These are phyloP conservation scores for Yarrowia deformans DNA, from an alignment of 805 yeast genomes.

Conservation along the genomic window DNA sequence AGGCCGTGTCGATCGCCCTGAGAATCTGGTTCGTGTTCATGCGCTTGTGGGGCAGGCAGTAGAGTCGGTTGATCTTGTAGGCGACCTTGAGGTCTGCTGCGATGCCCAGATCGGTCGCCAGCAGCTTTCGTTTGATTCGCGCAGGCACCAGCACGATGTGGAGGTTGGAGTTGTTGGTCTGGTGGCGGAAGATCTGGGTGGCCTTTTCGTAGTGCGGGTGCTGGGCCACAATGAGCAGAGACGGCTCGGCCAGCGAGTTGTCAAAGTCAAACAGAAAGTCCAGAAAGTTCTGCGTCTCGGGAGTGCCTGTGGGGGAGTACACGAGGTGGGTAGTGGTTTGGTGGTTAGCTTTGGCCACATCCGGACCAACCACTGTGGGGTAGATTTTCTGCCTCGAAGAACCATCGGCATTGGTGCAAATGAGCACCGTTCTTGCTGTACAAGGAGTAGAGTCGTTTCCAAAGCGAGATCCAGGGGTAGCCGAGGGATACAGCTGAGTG, in stretches of 20 bases:
- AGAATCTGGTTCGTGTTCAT: constrained; percentile 15
- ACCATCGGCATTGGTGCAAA: constrained; percentile 25
- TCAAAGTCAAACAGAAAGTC: constrained; percentile 30
- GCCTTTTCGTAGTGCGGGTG: constrained; percentile 30
- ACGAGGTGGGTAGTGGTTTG: neutral
- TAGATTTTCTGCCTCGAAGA: constrained; percentile 1
- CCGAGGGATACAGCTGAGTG: constrained; percentile 24
- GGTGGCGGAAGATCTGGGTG: constrained; percentile 29
- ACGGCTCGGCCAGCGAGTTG: constrained; percentile 5
- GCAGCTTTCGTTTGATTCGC: constrained; percentile 9
- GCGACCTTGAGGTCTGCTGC: constrained; percentile 23
- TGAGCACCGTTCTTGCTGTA: constrained; percentile 3
- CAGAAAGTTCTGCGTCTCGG: constrained; percentile 23
- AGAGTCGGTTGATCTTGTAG: constrained; percentile 24
- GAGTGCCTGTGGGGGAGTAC: constrained; percentile 20
- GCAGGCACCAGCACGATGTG: constrained; percentile 31
- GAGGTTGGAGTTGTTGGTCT: constrained; percentile 30
- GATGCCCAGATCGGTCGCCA: constrained; percentile 16
- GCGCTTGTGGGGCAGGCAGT: constrained; percentile 4
- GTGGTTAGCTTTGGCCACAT: neutral
- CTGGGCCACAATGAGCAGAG: constrained; percentile 20
- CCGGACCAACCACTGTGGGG: constrained; percentile 19
- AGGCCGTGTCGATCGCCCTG: neutral
- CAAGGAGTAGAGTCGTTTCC: constrained; percentile 21
- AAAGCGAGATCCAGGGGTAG: constrained; percentile 18